Evolutionary conservation across 208 protist genomes (phyloP).

Genomic region (Trypanosoma theileri): DNA sequence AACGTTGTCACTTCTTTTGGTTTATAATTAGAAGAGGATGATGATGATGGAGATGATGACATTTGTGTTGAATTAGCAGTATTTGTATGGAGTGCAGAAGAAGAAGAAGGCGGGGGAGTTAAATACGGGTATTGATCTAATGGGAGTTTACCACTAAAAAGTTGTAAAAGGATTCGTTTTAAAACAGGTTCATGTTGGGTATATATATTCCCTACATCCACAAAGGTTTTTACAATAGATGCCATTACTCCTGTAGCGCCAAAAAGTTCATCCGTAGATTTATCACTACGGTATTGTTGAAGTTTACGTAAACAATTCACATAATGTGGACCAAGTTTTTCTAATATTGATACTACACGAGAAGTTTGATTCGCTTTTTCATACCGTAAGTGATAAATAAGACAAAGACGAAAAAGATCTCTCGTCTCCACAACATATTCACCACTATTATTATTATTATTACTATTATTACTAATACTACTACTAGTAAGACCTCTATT

Average conservation of each 20-base stretch:
- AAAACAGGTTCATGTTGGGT: constrained; percentile 96
- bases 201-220: constrained; percentile 96
- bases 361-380: constrained; percentile 43
- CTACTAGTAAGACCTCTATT: not conserved
- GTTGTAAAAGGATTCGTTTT: constrained; percentile 75
- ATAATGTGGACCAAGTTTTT: constrained; percentile 39
- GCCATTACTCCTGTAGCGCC: constrained; percentile 85
- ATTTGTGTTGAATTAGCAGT: constrained; percentile 24
- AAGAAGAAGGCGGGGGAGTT: constrained; percentile 23
- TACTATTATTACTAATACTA: not conserved
- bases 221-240: constrained; percentile 76
- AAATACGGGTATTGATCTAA: constrained; percentile 55
- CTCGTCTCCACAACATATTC: constrained; percentile 23
- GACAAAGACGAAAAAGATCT: constrained; percentile 73
- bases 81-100: constrained; percentile 20
- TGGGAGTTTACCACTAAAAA: constrained; percentile 63
- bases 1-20: constrained; percentile 72
- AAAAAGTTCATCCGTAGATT: constrained; percentile 85
- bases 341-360: constrained; percentile 39
- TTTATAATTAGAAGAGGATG: constrained; percentile 26
- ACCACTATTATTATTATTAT: not conserved
- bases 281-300: constrained; percentile 49
- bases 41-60: not conserved
- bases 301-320: constrained; percentile 52
- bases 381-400: constrained; percentile 85